Evolutionary conservation across 495 filamentous ascomycete species (phyloP).

Genomic region (Alectoria sarmentosa): DNA sequence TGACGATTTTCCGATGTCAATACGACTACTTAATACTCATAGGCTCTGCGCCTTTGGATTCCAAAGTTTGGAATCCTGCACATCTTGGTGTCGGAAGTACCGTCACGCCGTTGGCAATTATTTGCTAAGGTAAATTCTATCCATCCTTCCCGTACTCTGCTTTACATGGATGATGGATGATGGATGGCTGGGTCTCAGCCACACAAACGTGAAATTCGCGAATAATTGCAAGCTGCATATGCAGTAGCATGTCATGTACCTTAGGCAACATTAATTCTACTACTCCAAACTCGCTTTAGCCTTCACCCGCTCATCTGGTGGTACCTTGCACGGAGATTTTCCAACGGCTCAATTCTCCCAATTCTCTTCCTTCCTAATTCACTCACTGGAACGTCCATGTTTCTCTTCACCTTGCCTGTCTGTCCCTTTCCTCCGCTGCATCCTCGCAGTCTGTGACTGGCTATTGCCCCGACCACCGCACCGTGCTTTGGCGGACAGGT

Average conservation of each 20-base stretch:
- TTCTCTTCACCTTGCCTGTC: background rate
- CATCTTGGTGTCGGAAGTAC: too few species aligned
- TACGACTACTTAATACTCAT: too few species aligned
- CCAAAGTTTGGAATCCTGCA: too few species aligned
- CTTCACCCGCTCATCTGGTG: constrained; percentile 12
- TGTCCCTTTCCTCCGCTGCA: background rate
- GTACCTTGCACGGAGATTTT: constrained; percentile 20
- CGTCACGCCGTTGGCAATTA: too few species aligned
- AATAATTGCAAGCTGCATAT: background rate
- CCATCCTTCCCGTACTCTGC: too few species aligned
- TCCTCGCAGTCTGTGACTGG: background rate
- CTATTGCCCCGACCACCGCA: background rate
- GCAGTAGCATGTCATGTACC: background rate
- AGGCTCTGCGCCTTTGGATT: too few species aligned
- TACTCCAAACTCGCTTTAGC: constrained; percentile 1
- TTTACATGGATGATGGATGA: too few species aligned
- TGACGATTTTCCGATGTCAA: too few species aligned
- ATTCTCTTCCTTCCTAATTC: background rate
- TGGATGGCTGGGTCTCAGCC: background rate
- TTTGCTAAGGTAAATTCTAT: too few species aligned
- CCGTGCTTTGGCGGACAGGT: background rate
- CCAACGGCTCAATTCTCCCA: constrained; percentile 13
- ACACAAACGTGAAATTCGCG: background rate
- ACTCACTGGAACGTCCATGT: background rate
- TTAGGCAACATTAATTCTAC: background rate